Percentiles rank a stretch among this genome's conserved stretches.
These are phyloP conservation scores for Backusella westeae DNA, from an alignment of 192 early-diverging fungal genomes.

Conservation along the genomic window DNA sequence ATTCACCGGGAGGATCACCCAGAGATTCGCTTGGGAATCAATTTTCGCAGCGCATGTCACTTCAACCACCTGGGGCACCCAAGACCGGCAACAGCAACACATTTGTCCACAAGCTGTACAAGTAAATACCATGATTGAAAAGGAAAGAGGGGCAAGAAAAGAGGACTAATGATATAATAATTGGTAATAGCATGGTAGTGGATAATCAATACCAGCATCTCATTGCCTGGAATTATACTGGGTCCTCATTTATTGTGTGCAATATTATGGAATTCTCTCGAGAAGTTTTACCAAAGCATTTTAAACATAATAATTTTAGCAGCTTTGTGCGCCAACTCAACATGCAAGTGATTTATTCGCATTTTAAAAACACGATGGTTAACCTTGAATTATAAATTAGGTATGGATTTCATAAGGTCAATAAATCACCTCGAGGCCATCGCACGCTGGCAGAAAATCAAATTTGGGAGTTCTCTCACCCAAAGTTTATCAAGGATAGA, in stretches of 20 bases:
- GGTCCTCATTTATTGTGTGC: constrained; percentile 86
- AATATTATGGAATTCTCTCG: constrained; percentile 86
- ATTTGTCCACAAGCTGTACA: constrained; percentile 59
- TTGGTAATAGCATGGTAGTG: constrained; percentile 65
- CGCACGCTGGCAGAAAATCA: constrained; percentile 87
- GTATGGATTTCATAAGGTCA: constrained; percentile 90
- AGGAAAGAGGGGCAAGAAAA: not conserved
- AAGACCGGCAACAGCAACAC: constrained; percentile 42
- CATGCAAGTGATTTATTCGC: constrained; percentile 54
- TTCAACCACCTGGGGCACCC: not conserved
- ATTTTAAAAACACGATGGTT: constrained; percentile 5
- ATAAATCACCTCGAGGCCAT: constrained; percentile 84
- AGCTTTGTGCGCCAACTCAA: constrained; percentile 87
- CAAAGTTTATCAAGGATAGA: constrained; percentile 74
- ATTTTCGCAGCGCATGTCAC: constrained; percentile 24
- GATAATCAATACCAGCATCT: constrained; percentile 84
- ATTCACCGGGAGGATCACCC: constrained; percentile 14
- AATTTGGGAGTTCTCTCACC: constrained; percentile 88
- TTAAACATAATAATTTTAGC: constrained; percentile 91
- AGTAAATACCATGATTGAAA: constrained; percentile 36
- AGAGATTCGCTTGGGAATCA: constrained; percentile 5
- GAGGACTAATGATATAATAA: not conserved
- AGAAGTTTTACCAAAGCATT: constrained; percentile 89
- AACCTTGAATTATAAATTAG: constrained; percentile 37
- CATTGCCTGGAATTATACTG: constrained; percentile 89